Base-by-base conservation (phyloP, 2,329 filamentous ascomycete species). In the Penicillium sp. region DNA sequence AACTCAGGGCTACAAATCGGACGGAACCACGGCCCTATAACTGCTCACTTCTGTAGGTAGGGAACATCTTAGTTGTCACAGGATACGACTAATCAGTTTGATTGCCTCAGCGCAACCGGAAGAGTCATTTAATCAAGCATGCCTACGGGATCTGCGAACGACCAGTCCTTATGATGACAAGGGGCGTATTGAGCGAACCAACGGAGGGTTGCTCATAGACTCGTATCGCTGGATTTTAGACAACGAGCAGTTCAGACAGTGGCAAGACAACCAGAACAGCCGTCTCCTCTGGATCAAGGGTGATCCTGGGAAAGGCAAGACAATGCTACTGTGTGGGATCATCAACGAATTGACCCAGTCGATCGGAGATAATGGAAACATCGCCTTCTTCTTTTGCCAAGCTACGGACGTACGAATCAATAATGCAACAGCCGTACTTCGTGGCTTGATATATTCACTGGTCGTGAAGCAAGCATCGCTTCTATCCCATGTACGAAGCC, bases 371-470 rank as follows among this genome's bases (percentile, higher is more conserved):
- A 26, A 46, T 11, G 25, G n/a, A 14, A 46, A 19, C 25, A 42
- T 57, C 25, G 49, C 28, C 2, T 61, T 55, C 43, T 55, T 58
- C 14, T 61, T 83, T 68, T 83, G 78, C 65, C 75, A 84, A 63
- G 70, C 71, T 10, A 76, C 75, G 4, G 68, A 82, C 48, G 19
- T 59, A 0, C 61, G 68, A 1, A 52, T 81, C n/a, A 81, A 80
- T 61, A 79, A 68, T 49, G 76, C 77, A 0, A 72, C 65, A 0
- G 71, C 78, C 2, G 75, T 82, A 0, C 65, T 84, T 0, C 74
- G 78, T 0, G 79, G 82, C 0, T 70, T 85, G 0, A 71, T 83
- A 0, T 81, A 74, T 48, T 35, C 77, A 10, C 71, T 85, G 0
- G 52, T 78, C 0, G 26, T 58, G 0, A 66, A 79, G 60, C 64